A percentile compares a stretch with the other conserved stretches of the same genome.
These are phyloP conservation scores for Aspergillus mulundensis DNA, from an alignment of 495 filamentous ascomycete species.

Conservation along the genomic window DNA sequence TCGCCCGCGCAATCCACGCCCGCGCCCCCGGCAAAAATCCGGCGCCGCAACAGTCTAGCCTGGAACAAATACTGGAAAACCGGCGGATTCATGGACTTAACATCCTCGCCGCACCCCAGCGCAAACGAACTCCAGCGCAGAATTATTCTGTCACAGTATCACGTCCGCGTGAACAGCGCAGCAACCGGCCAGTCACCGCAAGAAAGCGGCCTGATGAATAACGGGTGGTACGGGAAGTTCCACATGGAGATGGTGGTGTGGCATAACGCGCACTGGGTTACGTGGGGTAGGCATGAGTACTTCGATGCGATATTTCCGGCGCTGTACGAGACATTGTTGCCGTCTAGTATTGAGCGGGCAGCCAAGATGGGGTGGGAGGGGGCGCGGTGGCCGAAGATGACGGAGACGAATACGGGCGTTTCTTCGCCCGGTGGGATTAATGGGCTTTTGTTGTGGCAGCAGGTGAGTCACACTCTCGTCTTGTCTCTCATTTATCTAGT, in stretches of 20 bases:
- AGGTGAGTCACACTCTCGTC: not conserved
- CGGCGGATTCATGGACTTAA: conserved; percentile 16
- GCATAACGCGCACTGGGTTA: conserved; percentile 20
- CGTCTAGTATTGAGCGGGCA: conserved; percentile 10
- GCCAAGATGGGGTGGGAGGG: conserved; percentile 19
- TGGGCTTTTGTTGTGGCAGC: conserved; percentile 16
- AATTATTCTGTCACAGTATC: conserved; percentile 18
- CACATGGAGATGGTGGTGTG: conserved; percentile 22
- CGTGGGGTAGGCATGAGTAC: conserved; percentile 14
- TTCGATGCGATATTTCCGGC: conserved; percentile 15
- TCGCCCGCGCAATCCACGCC: conserved; percentile 1
- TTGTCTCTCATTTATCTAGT: not conserved
- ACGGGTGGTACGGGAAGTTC: conserved; percentile 21
- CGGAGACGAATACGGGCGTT: conserved; percentile 11
- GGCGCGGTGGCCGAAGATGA: conserved; percentile 18
- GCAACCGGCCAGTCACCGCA: conserved; percentile 17
- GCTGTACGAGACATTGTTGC: conserved; percentile 13
- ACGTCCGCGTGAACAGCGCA: conserved; percentile 17
- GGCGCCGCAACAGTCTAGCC: not conserved
- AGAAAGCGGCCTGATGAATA: conserved; percentile 20
- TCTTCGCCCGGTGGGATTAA: conserved; percentile 18
- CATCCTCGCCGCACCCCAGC: conserved; percentile 8
- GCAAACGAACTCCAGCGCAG: conserved; percentile 17
- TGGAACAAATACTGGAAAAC: conserved; percentile 16
- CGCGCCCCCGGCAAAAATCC: not conserved